phyloP scores from a whole-genome alignment of 345 rosid species.

The Eucalyptus cloeziana region DNA sequence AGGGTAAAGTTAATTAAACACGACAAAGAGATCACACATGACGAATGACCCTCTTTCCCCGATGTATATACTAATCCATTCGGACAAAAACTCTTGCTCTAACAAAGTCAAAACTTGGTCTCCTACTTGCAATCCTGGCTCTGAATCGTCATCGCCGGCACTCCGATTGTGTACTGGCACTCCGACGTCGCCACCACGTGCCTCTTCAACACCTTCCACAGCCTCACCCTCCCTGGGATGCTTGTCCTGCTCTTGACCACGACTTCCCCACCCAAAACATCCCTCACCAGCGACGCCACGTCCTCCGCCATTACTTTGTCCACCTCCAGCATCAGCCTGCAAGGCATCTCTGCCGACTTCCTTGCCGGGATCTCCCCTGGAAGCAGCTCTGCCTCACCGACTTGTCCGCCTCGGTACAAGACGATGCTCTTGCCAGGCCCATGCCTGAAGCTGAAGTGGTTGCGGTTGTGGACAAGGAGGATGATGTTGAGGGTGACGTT shows the following conservation, averaged over 20 bases:
- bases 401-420: constrained; percentile 6
- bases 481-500: constrained; percentile 31
- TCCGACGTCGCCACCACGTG: constrained; percentile 16
- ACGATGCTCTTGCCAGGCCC: constrained; percentile 23
- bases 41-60: background rate
- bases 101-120: constrained; percentile 10
- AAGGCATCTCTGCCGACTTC: constrained; percentile 8
- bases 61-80: background rate
- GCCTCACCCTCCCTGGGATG: constrained; percentile 41
- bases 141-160: constrained; percentile 23
- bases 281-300: constrained; percentile 6
- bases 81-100: background rate
- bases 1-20: background rate
- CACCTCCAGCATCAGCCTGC: constrained; percentile 26
- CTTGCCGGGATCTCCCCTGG: constrained; percentile 29
- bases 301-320: constrained; percentile 12
- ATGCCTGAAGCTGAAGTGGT: constrained; percentile 32
- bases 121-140: constrained; percentile 25
- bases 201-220: constrained; percentile 25
- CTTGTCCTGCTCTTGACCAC: constrained; percentile 18
- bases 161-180: constrained; percentile 18
- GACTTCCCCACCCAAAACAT: constrained; percentile 19
- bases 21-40: background rate
- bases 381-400: constrained; percentile 29
- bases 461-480: constrained; percentile 23